phyloP scores from a whole-genome alignment of 371 early-diverging fungal species.

The Parasitella parasitica region DNA sequence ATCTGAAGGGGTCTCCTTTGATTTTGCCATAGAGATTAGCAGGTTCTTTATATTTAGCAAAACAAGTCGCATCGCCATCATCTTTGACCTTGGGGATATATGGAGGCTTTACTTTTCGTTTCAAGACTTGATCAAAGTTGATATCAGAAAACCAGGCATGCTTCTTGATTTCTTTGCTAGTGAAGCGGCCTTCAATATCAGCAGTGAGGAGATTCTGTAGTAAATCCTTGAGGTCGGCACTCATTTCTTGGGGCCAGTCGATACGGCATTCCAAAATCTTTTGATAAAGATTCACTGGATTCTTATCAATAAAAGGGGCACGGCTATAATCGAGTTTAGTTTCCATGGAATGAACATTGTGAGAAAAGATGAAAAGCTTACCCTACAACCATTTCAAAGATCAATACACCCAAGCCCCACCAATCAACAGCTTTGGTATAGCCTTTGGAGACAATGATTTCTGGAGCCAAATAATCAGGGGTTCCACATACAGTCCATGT shows the following conservation, averaged over 20 bases:
- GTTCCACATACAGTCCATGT: conserved; percentile 99
- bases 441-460: conserved; percentile 96
- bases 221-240: conserved; percentile 86
- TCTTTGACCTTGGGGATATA: conserved; percentile 80
- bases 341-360: conserved; percentile 24
- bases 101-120: conserved; percentile 83
- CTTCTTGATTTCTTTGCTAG: conserved; percentile 85
- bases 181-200: conserved; percentile 86
- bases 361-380: conserved; percentile 25
- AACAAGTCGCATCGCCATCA: conserved; percentile 92
- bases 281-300: conserved; percentile 82
- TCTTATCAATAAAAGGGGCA: conserved; percentile 96
- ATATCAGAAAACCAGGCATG: conserved; percentile 95
- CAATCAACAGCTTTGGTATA: conserved; percentile 98
- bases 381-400: conserved; percentile 95
- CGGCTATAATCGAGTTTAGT: conserved; percentile 33
- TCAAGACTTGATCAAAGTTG: conserved; percentile 83
- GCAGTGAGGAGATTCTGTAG: conserved; percentile 82
- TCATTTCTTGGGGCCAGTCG: conserved; percentile 83
- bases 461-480: conserved; percentile 96
- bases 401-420: conserved; percentile 97
- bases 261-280: conserved; percentile 73
- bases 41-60: conserved; percentile 90
- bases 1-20: conserved; percentile 34
- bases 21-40: conserved; percentile 54